Percentiles rank a stretch among this genome's conserved stretches.
Conservation (phyloP, 2,329 filamentous ascomycete species). For the Aspergillus tamarii region DNA sequence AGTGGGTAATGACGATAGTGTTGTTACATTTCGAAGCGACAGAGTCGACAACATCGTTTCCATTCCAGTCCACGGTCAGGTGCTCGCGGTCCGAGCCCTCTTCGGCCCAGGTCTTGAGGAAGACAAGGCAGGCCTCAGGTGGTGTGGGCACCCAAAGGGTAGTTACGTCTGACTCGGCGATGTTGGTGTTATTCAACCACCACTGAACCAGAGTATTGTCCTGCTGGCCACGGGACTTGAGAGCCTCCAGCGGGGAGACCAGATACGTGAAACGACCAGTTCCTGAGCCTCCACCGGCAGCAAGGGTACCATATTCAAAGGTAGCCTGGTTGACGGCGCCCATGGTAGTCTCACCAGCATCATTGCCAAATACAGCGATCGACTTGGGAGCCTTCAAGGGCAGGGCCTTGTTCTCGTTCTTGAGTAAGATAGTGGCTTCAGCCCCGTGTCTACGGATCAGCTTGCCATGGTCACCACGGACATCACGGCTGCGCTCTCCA, state of each 20-base stretch:
- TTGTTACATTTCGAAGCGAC: slow-evolving; percentile 74
- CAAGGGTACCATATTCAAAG: slow-evolving; percentile 14
- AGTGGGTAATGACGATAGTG: slow-evolving; percentile 85
- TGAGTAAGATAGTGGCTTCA: slow-evolving; percentile 5
- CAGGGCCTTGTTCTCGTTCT: slow-evolving; percentile 44
- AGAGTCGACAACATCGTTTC: slow-evolving; percentile 81
- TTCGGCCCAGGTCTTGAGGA: slow-evolving; percentile 78
- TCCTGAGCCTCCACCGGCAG: slow-evolving; percentile 9
- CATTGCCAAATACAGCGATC: slow-evolving; percentile 55
- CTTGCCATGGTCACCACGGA: slow-evolving; percentile 68
- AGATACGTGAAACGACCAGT: slow-evolving; percentile 5
- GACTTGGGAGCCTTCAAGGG: slow-evolving; percentile 52
- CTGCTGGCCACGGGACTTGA: not conserved
- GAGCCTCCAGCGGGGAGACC: not conserved
- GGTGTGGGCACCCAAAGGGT: slow-evolving; percentile 33
- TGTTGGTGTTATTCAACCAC: slow-evolving; percentile 30
- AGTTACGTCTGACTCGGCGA: slow-evolving; percentile 10
- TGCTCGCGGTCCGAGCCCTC: slow-evolving; percentile 71
- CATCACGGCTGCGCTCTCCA: slow-evolving; percentile 52
- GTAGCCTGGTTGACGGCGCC: not conserved
- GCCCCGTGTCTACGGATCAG: slow-evolving; percentile 65
- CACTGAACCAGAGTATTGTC: not conserved
- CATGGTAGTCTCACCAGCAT: slow-evolving; percentile 43
- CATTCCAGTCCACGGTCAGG: slow-evolving; percentile 72
- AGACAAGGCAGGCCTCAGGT: slow-evolving; percentile 67